Evolutionary conservation across 176 grass and related monocot species (phyloP), one percentile per base, ranked within the genome.

Genomic region (Tillandsia leiboldiana): DNA sequence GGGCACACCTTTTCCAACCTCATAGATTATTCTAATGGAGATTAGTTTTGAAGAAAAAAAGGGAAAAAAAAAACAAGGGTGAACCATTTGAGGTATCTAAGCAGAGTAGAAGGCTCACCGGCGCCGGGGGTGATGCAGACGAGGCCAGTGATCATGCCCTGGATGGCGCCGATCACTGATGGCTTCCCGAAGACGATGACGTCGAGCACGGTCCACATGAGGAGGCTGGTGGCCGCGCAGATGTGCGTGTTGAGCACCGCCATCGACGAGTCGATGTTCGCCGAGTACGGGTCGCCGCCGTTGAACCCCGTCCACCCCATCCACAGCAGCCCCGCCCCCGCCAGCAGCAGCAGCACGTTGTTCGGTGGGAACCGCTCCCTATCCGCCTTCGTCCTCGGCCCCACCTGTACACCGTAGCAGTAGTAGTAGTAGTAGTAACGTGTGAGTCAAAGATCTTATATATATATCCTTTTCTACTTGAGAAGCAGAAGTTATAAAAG

Each of bases 71-170:
- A 2, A 71, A 50, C 48, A 10, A 47, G 56, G 49, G 24, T 24
- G 24, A 24, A 24, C 24, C 24, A 24, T 24, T 24, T 24, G 24
- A 24, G 24, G 24, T 24, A 24, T 24, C 24, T 24, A 24, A 24
- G 24, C 1, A 24, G 24, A 24, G 24, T 24, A 24, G 24, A 47
- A 8, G 67, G 0, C 49, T 64, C 47, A 91, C 84, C 88, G 79
- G 81, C 88, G 52, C 75, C 88, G 10, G 82, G 88, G 27, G 88
- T 91, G 79, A 91, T 87, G 81, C 88, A 91, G 65, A 91, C 88
- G 12, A 91, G 84, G 8, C 88, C 81, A 12, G 88, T 91, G 78
- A 91, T 85, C 88, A 91, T 87, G 51, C 88, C 88, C 68, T 91
- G 84, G 29, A 91, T 82, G 0, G 84, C 84, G 0, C 88, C 81